A percentile compares a stretch with the other conserved stretches of the same genome.
Conservation (phyloP, 2,329 filamentous ascomycete genomes). For the Ophiosphaerella herpotricha region DNA sequence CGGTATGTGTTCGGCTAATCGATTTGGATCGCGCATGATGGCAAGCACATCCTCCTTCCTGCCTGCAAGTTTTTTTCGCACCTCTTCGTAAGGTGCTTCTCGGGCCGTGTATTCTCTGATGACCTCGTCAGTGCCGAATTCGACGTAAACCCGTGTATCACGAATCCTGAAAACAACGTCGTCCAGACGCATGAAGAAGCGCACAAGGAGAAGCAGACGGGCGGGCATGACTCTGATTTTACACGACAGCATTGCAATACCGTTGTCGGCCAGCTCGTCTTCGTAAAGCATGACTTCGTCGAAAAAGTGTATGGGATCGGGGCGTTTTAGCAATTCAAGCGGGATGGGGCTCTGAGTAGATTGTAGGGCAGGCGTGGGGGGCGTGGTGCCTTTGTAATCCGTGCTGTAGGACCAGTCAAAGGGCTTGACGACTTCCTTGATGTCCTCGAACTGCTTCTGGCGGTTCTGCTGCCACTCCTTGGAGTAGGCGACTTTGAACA, state of each 20-base stretch:
- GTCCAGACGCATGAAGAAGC: slow-evolving; percentile 92
- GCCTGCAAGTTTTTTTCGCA: slow-evolving; percentile 64
- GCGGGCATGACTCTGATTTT: slow-evolving; percentile 94
- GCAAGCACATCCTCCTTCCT: slow-evolving; percentile 73
- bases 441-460: slow-evolving; percentile 78
- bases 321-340: slow-evolving; percentile 80
- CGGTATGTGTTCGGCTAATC: slow-evolving; percentile 62
- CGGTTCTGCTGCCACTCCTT: slow-evolving; percentile 79
- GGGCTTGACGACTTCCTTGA: slow-evolving; percentile 91
- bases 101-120: slow-evolving; percentile 89
- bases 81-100: slow-evolving; percentile 78
- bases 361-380: slow-evolving; percentile 45
- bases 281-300: slow-evolving; percentile 97
- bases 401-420: slow-evolving; percentile 99
- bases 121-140: slow-evolving; percentile 78
- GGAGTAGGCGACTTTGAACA: slow-evolving; percentile 94
- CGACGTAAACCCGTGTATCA: slow-evolving; percentile 89
- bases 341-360: slow-evolving; percentile 68
- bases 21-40: slow-evolving; percentile 78
- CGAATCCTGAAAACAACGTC: slow-evolving; percentile 84
- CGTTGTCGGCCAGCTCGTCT: slow-evolving; percentile 97
- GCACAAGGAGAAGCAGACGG: slow-evolving; percentile 79
- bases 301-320: slow-evolving; percentile 94
- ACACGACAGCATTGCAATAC: slow-evolving; percentile 85
- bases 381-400: slow-evolving; percentile 75